Conservation (phyloP, 257 asterid genomes). For the Forsythia viridissima region DNA sequence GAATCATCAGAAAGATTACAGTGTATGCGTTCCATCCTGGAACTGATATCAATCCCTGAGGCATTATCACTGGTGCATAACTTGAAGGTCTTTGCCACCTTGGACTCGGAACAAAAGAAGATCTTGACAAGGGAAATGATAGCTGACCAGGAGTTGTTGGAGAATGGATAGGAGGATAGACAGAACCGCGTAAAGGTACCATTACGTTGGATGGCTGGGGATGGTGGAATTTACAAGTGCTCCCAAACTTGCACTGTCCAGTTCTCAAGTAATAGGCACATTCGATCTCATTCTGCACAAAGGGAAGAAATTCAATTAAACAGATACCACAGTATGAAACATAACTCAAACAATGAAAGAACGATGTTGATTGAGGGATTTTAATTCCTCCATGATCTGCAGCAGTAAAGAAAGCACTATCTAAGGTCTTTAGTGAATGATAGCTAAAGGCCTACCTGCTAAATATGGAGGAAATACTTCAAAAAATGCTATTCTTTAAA, state of each 20-base stretch:
- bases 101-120: conserved; percentile 81
- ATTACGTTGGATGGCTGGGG: conserved; percentile 92
- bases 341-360: background rate
- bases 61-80: conserved; percentile 82
- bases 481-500: conserved; percentile 6
- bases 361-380: background rate
- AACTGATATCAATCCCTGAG: conserved; percentile 85
- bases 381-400: background rate
- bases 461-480: conserved; percentile 5
- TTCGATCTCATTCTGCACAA: conserved; percentile 73
- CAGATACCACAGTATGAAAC: background rate
- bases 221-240: conserved; percentile 95
- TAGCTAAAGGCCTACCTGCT: conserved; percentile 2
- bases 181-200: conserved; percentile 89
- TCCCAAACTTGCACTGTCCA: conserved; percentile 93
- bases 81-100: conserved; percentile 94
- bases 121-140: conserved; percentile 73
- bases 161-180: conserved; percentile 80
- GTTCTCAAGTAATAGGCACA: conserved; percentile 90
- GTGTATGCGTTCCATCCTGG: conserved; percentile 87
- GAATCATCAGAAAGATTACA: conserved; percentile 52
- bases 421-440: background rate
- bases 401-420: background rate
- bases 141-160: conserved; percentile 76
- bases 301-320: conserved; percentile 25